Conservation (phyloP, 495 filamentous ascomycete genomes). For the Penicillium flavigenum region DNA sequence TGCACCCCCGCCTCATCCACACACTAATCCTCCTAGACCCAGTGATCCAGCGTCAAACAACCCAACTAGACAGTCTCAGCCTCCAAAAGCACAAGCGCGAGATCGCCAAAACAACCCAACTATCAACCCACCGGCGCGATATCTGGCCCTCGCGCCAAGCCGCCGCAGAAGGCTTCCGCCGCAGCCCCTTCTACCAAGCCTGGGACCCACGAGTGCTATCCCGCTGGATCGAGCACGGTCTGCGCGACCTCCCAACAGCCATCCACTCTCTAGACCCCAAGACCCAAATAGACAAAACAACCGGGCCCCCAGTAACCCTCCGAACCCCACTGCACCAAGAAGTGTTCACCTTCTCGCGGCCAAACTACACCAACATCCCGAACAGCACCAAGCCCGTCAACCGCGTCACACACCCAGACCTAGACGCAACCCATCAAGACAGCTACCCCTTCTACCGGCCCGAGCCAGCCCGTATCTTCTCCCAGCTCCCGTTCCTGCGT, state of each 20-base stretch:
- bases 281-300: constrained; percentile 21
- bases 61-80: constrained; percentile 35
- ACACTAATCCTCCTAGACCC: constrained; percentile 80
- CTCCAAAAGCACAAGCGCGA: constrained; percentile 24
- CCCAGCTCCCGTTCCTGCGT: constrained; percentile 64
- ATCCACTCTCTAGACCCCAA: constrained; percentile 48
- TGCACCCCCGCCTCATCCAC: constrained; percentile 80
- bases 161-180: constrained; percentile 59
- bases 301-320: constrained; percentile 53
- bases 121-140: constrained; percentile 65
- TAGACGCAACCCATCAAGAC: constrained; percentile 38
- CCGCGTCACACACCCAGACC: constrained; percentile 48
- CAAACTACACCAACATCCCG: constrained; percentile 47
- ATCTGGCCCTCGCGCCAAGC: constrained; percentile 64
- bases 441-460: constrained; percentile 71
- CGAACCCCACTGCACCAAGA: constrained; percentile 61
- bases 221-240: constrained; percentile 61
- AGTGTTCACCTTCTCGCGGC: constrained; percentile 59
- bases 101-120: constrained; percentile 47
- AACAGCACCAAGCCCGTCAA: constrained; percentile 39
- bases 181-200: constrained; percentile 64
- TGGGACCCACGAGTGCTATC: constrained; percentile 76
- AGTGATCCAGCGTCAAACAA: constrained; percentile 59
- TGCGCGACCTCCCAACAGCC: constrained; percentile 61
- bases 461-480: constrained; percentile 63